phyloP scores from a whole-genome alignment of 345 rosid genomes.

The Populus nigra region DNA sequence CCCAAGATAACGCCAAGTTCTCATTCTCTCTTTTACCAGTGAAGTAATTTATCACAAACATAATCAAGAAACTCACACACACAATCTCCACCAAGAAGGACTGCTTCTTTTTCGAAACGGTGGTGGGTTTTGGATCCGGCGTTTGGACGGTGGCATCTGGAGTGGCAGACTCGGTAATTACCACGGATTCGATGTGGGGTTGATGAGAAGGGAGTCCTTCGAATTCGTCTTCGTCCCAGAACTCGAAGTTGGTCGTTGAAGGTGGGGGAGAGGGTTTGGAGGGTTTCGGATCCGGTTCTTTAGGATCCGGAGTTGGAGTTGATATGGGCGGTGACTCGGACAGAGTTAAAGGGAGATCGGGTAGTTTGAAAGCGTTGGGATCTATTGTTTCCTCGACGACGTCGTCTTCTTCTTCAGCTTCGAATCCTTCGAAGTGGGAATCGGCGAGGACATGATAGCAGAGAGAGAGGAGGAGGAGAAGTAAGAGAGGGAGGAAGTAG shows the following conservation, averaged over 20 bases:
- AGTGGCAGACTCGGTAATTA: slow-evolving; percentile 29
- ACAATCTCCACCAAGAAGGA: slow-evolving; percentile 62
- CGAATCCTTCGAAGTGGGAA: slow-evolving; percentile 97
- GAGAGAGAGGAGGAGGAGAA: slow-evolving; percentile 29
- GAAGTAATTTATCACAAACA: slow-evolving; percentile 67
- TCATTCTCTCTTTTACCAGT: slow-evolving; percentile 85
- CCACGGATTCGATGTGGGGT: slow-evolving; percentile 19
- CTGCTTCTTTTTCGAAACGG: slow-evolving; percentile 27
- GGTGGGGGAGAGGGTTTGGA: slow-evolving; percentile 37
- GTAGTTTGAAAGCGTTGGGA: slow-evolving; percentile 35
- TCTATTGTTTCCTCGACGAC: slow-evolving; percentile 38
- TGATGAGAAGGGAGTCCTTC: slow-evolving; percentile 67
- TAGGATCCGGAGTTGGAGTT: slow-evolving; percentile 17
- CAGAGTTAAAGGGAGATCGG: slow-evolving; percentile 55
- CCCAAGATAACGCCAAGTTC: slow-evolving; percentile 86
- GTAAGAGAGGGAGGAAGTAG: slow-evolving; percentile 29
- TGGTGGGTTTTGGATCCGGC: slow-evolving; percentile 9
- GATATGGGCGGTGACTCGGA: slow-evolving; percentile 33
- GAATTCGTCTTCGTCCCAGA: slow-evolving; percentile 97
- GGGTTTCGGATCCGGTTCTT: slow-evolving; percentile 11
- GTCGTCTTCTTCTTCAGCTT: slow-evolving; percentile 70
- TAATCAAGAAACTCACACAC: slow-evolving; percentile 60
- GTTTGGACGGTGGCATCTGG: slow-evolving; percentile 15
- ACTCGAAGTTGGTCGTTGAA: slow-evolving; percentile 47
- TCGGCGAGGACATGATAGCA: slow-evolving; percentile 29